Base-by-base conservation (phyloP, 129 eudicot species). In the Centella asiatica region DNA sequence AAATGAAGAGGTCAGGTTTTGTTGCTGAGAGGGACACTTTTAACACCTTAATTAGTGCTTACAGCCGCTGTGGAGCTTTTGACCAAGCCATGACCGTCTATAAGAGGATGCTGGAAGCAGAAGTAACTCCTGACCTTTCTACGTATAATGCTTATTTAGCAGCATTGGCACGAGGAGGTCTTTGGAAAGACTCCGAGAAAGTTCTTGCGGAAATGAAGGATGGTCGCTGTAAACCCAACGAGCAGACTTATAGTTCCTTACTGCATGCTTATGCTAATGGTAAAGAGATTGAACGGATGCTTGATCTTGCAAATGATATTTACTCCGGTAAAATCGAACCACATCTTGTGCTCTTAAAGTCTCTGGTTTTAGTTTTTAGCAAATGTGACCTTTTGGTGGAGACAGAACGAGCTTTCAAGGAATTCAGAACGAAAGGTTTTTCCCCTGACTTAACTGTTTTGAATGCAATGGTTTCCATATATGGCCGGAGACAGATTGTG, bases 221-320 rank as follows among this genome's bases (percentile, higher is more conserved):
- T 24, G 44, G 74, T 17, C 72, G 70, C 22, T 93, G 95, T 72
- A 87, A 82, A 66, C 95, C 99, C 3, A 87, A 87, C 53, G 88
- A 82, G 71, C 63, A 71, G 61, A 84, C 85, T 52, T 93, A 82
- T 59, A 81, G 93, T 69, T 87, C 92, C 18, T 61, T 93, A 72
- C 92, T 93, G 60, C 96, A 93, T 42, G 88, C 96, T 32, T 93
- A 87, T 62, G 96, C 99, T 34, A 93, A 87, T 11, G 92, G 96
- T 20, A 84, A 78, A 63, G 73, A 78, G 46, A 76, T 93, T 2
- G 95, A 82, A 37, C 77, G 72, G 62, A 69, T 93, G 72, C 49
- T 64, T 42, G 64, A 67, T 74, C 85, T 93, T 29, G 84, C 86
- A 22, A 65, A 77, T 6, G 83, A 84, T 40, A 85, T 93, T 72